Evolutionary conservation across 129 eudicot species (phyloP).

Genomic region (Cynara cardunculus): DNA sequence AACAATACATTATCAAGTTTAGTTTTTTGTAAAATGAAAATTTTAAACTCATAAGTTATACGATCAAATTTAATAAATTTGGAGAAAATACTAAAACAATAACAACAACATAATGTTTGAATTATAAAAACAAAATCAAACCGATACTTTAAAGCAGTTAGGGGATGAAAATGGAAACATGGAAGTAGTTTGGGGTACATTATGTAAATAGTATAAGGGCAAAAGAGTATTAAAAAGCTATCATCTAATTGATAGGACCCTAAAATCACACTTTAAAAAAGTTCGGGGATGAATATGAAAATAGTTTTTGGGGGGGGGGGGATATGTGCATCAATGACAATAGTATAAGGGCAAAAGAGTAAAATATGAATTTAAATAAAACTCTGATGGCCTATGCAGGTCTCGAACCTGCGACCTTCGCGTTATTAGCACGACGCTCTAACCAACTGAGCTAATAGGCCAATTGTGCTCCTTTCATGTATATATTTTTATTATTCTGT

Average conservation of each 20-base stretch:
- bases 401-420: slow-evolving; percentile 94
- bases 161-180: neutral
- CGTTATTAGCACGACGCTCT: slow-evolving; percentile 92
- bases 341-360: neutral
- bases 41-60: no score
- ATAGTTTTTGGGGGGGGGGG: neutral
- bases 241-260: neutral
- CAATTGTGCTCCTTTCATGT: neutral
- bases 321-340: neutral
- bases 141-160: neutral
- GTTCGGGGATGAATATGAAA: neutral
- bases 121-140: no score
- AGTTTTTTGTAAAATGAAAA: no score
- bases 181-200: neutral
- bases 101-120: no score
- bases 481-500: neutral
- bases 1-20: no score
- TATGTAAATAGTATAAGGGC: neutral
- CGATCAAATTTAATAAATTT: no score
- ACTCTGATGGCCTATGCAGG: slow-evolving; percentile 67
- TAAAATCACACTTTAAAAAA: neutral
- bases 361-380: neutral
- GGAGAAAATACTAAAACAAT: no score
- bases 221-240: neutral
- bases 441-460: slow-evolving; percentile 91